Base-by-base conservation (phyloP, 371 early-diverging fungal genomes). In the Mortierella sp. region DNA sequence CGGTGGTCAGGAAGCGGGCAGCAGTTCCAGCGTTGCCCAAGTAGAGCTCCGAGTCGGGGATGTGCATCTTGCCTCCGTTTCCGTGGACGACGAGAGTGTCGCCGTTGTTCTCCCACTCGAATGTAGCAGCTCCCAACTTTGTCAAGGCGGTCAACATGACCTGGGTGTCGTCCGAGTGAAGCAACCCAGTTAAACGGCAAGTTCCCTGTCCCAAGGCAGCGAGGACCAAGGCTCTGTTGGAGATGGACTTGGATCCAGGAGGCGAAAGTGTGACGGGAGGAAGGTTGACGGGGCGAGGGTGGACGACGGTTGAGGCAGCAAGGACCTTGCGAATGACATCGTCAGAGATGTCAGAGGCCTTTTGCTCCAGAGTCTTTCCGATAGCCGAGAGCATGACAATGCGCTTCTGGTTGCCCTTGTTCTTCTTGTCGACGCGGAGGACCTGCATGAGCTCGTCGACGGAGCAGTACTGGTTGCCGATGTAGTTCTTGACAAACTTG, bases 1-100 rank as follows among this genome's bases (percentile, higher is more conserved):
- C 95, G 0, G 98, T 92, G 9, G 98, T 96, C 76, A 99, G 91
- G 92, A 99, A 99, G 61, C 99, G 95, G 6, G 98, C 94, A 1
- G 99, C 99, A 5, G 99, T 99, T 69, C 99, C 99, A 3, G 99
- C 99, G 83, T 99, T 99, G 69, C 99, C 98, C 55, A 99, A 89
- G 88, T 97, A 99, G 51, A 99, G 87, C 77, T 96, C 97, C 28
- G 88, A 88, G 73, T 89, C 91, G 28, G 98, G 96, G 8, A 95
- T 93, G n/a, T 89, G 88, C 78, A 98, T 88, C 75, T 89, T 89
- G 16, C 97, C 97, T 26, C 94, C 94, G 50, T 90, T 89, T 69
- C 99, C 99, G 5, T 89, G 89, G 6, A 99, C 94, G 3, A 98
- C 94, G 26, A 99, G 89, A 2, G 96, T 96, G 61, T 96, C 95